Evolutionary conservation across 495 filamentous ascomycete species (phyloP).

Genomic region (Clavariopsis aquatica): DNA sequence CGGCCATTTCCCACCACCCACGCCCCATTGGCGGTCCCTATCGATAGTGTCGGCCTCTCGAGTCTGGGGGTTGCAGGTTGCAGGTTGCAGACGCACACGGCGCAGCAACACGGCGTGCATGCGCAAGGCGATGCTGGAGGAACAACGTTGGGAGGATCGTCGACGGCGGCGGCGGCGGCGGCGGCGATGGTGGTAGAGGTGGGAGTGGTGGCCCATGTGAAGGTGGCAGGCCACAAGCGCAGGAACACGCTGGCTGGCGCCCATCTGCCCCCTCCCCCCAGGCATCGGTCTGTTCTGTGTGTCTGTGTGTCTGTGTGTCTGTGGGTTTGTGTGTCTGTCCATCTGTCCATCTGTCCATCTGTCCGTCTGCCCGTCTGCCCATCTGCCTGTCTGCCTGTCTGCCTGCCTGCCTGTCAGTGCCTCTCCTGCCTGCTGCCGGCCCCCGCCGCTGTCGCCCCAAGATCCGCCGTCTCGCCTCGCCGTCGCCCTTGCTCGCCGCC

Average conservation of each 20-base stretch:
- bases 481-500: not conserved
- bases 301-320: no score
- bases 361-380: no score
- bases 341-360: no score
- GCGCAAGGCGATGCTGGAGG: not conserved
- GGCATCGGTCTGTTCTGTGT: no score
- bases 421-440: not conserved
- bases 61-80: conserved; percentile 4
- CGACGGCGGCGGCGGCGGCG: not conserved
- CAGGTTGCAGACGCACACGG: conserved; percentile 7
- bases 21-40: not conserved
- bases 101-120: conserved; percentile 6
- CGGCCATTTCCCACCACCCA: no score
- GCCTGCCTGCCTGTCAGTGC: no score
- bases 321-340: no score
- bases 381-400: not conserved
- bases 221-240: no score
- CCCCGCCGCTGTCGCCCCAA: not conserved
- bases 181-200: no score
- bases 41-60: conserved; percentile 7
- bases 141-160: not conserved
- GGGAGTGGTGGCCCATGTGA: not conserved
- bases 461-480: not conserved
- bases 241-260: no score
- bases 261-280: no score